Percentiles rank a stretch among this genome's conserved stretches.
These are phyloP conservation scores for Pleurotus tuber-regium DNA, from an alignment of 768 basidiomycete genomes.

Conservation along the genomic window DNA sequence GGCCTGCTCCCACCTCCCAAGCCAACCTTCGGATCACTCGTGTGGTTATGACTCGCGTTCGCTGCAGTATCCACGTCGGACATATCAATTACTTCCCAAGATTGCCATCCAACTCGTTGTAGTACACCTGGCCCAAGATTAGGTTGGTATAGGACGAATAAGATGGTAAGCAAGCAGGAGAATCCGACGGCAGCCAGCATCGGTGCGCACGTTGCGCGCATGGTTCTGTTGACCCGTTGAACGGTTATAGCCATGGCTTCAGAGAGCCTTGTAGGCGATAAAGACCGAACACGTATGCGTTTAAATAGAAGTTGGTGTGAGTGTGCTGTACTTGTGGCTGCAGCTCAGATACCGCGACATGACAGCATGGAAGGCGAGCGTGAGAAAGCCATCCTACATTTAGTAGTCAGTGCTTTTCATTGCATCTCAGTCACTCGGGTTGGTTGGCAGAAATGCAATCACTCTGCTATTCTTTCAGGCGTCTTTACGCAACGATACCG, in stretches of 20 bases:
- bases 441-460: conserved; percentile 33
- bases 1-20: conserved; percentile 15
- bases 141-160: conserved; percentile 83
- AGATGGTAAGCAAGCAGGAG: conserved; percentile 67
- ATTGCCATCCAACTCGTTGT: conserved; percentile 85
- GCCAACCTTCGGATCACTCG: conserved; percentile 14
- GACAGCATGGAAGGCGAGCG: too few relatives aligned
- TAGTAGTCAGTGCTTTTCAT: too few relatives aligned
- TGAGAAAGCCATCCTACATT: too few relatives aligned
- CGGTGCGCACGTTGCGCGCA: conserved; percentile 57
- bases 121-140: conserved; percentile 64
- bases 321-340: too few relatives aligned
- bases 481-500: conserved; percentile 39
- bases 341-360: too few relatives aligned
- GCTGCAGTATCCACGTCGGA: conserved; percentile 11
- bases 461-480: conserved; percentile 29
- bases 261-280: conserved; percentile 14
- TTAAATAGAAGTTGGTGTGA: too few relatives aligned
- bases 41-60: conserved; percentile 5
- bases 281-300: too few relatives aligned
- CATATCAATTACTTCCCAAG: conserved; percentile 68
- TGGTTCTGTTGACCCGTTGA: conserved; percentile 45
- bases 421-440: too few relatives aligned
- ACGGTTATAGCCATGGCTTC: conserved; percentile 38
- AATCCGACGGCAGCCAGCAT: conserved; percentile 62